Base-by-base conservation (phyloP, 2,329 filamentous ascomycete species). In the Elsinoe batatas region DNA sequence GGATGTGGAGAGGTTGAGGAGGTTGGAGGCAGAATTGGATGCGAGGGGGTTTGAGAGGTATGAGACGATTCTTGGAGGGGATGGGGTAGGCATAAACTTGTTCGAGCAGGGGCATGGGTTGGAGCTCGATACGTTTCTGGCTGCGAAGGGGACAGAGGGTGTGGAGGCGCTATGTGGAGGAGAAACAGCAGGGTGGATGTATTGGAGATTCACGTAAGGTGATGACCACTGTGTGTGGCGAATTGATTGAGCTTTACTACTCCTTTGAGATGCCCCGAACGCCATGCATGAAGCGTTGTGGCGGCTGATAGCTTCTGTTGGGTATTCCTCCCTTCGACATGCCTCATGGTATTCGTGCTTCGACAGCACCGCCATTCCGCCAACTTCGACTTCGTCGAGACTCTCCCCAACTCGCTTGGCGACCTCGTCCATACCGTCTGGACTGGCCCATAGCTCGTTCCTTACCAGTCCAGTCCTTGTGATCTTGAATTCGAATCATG, bases 31-130 rank as follows among this genome's bases (percentile, higher is more conserved):
- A 37, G 80, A 82, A 59, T 79, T 78, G 3, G 67, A 72, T 36
- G 67, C 66, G 8, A 74, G 76, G 61, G 87, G 87, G 1, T 98
- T 93, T 68, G 79, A 82, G 63, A 86, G 85, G 63, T 97, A 95
- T 65, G 82, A 91, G 69, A 93, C 90, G 0, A 96, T 88, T 0
- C 79, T 98, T 0, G 93, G 91, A 3, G 91, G 91, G 37, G 88
- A 96, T 64, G 93, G 93, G 11, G 88, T 98, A 1, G 93, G 93
- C 36, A 89, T 98, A 1, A 78, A 98, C 3, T 95, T 88, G 83
- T 85, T 88, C 64, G 81, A 88, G 60, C 88, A 88, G 33, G 89
- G 89, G 20, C 88, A 93, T 74, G 91, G 96, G 71, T 97, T 98
- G 64, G 88, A 95, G 64, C 79, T 91, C 64, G 89, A 96, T 57